Evolutionary conservation across 2,329 filamentous ascomycete genomes (phyloP), one percentile per base, ranked within the genome.

Genomic region (Neofusicoccum ribis): DNA sequence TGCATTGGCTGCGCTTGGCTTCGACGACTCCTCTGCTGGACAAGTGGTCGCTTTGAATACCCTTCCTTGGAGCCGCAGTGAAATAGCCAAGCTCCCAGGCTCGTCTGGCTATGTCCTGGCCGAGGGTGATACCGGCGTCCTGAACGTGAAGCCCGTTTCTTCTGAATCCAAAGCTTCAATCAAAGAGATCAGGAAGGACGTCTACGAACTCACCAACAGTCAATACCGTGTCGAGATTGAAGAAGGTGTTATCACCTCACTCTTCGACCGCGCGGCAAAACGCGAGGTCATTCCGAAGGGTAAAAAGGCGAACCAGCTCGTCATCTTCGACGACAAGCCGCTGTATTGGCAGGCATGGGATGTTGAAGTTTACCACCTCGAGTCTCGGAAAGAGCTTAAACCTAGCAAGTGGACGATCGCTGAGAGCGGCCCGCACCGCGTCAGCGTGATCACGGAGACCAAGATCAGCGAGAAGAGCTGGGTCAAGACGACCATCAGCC

Each of bases 261-360:
- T 99, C 1, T 89, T 91, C 73, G 95, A 98, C 76, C 83, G 88
- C 46, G 78, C 83, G 50, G 88, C 86, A 9, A 83, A 90, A 31
- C 89, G 94, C 60, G 93, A 99, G 76, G 79, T 96, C 20, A 86
- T 99, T 56, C 85, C 91, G 3, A 82, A 85, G 66, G 85, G 83
- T 36, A 85, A 86, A 27, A 93, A 93, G 76, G 93, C 90, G 27
- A 97, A 96, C 70, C 93, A 97, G 74, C 87, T 95, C 59, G 93
- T 98, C 69, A 88, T 98, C 27, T 98, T 96, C 72, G 95, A 99
- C 73, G 95, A 99, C 80, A 97, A 98, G 80, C 93, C 93, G 23
- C 85, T 97, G 27, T 97, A 96, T 81, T 98, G 93, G 93, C 92
- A 97, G 79, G 93, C 93, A 2, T 97, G 94, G 93, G 94, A 99